Percentiles rank a stretch among this genome's conserved stretches.
Conservation (phyloP, 805 yeast species). For the Ogataea trehaloabstinens region DNA sequence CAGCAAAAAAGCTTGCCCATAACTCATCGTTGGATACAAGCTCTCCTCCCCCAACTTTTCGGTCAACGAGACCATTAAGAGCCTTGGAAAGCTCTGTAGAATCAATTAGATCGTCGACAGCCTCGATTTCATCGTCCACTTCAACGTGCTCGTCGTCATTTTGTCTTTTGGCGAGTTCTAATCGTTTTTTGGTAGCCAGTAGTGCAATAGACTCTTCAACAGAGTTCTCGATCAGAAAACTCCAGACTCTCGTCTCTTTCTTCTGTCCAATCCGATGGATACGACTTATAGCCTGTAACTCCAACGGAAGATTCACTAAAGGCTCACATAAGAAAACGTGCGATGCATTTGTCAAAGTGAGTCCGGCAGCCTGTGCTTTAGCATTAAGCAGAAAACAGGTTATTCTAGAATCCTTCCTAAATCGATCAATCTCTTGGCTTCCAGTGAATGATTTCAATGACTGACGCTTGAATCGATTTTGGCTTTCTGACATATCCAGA, state of each 20-base stretch:
- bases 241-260: constrained; percentile 83
- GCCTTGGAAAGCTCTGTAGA: constrained; percentile 54
- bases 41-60: constrained; percentile 52
- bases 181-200: constrained; percentile 61
- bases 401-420: constrained; percentile 57
- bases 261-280: constrained; percentile 91
- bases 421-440: constrained; percentile 48
- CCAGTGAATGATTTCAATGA: constrained; percentile 8
- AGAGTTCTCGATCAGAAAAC: constrained; percentile 76
- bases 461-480: background rate
- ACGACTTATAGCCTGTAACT: constrained; percentile 87
- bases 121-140: constrained; percentile 14
- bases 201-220: constrained; percentile 86
- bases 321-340: constrained; percentile 95
- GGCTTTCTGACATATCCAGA: constrained; percentile 19
- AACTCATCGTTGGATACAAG: constrained; percentile 55
- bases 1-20: constrained; percentile 59
- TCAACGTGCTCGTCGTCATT: constrained; percentile 14
- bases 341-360: constrained; percentile 87
- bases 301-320: constrained; percentile 79
- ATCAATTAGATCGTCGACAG: constrained; percentile 45
- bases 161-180: constrained; percentile 38
- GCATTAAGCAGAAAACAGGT: constrained; percentile 88
- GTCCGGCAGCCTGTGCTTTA: constrained; percentile 83
- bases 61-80: constrained; percentile 47